A percentile compares a stretch with the other conserved stretches of the same genome.
Evolutionary conservation across 345 rosid genomes (phyloP).

Genomic region (Bretschneidera sinensis): DNA sequence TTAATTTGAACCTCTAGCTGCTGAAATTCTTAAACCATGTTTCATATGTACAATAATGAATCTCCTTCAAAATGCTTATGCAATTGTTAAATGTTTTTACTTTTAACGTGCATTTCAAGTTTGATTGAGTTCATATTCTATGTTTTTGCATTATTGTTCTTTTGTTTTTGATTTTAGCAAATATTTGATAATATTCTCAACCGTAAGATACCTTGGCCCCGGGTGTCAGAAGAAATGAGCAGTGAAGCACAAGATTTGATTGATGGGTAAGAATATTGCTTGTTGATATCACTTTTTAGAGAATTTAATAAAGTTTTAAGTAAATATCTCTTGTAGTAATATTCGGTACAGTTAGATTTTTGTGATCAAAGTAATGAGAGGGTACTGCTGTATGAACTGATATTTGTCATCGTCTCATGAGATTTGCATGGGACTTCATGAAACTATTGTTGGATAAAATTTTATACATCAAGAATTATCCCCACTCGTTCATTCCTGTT

Average conservation of each 20-base stretch:
- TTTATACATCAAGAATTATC: neutral
- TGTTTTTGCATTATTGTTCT: conserved; percentile 12
- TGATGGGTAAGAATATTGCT: conserved; percentile 53
- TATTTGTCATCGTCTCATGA: neutral
- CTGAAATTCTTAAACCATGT: neutral
- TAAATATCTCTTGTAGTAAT: neutral
- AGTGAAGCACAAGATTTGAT: conserved; percentile 80
- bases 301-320: neutral
- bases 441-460: too few species aligned
- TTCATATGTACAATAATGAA: neutral
- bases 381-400: neutral
- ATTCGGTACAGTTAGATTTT: neutral
- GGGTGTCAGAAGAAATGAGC: conserved; percentile 79
- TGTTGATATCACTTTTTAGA: conserved; percentile 6
- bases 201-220: conserved; percentile 96
- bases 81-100: neutral
- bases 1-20: neutral
- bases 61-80: neutral
- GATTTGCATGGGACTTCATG: too few species aligned
- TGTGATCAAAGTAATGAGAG: neutral
- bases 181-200: conserved; percentile 98
- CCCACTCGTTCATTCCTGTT: neutral
- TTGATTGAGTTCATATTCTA: conserved; percentile 3
- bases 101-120: neutral
- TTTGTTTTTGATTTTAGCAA: conserved; percentile 48